Evolutionary conservation across 179 eudicot genomes (phyloP), one percentile per base, ranked within the genome.

Genomic region (Gypsophila paniculata): DNA sequence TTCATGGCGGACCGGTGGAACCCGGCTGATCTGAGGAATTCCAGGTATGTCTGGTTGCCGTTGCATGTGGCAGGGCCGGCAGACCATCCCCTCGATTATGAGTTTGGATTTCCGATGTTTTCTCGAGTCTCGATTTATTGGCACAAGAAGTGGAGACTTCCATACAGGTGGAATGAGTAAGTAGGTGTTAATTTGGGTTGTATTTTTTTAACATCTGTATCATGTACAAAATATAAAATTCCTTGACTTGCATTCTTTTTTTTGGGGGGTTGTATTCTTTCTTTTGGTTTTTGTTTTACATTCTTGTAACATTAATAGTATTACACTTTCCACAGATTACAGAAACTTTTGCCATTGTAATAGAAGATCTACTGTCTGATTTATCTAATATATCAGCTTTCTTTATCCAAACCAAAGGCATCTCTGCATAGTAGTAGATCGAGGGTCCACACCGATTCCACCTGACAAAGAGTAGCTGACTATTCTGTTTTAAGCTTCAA

Each of bases 1-100:
- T 89, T 93, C 76, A 93, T 93, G 94, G 96, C 98, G 3, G 96
- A 93, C 80, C 68, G 98, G 65, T 93, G 98, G 98, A 93, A 88
- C 72, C 98, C 97, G 0, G 89, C 94, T 0, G 96, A 93, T 76
- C 77, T 93, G 78, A 86, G 87, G 87, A 96, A 93, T 76, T 93
- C 98, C 3, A 86, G 98, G 67, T 89, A 93, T 54, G 88, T 93
- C 3, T 93, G 98, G 98, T 73, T 93, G 79, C 98, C 98, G 21
- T 72, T 91, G 54, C 77, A 77, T 11, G 88, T 89, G 39, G 88
- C 84, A 14, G 97, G 97, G 36, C 85, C 94, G 9, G 93, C 78
- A 17, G 97, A 91, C 72, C 85, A 79, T 73, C 96, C 97, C 49
- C 76, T 89, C 2, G 96, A 88, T 55, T 89, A 84, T 75, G 86